phyloP scores from a whole-genome alignment of 179 eudicot species.

The Camellia oleifera region DNA sequence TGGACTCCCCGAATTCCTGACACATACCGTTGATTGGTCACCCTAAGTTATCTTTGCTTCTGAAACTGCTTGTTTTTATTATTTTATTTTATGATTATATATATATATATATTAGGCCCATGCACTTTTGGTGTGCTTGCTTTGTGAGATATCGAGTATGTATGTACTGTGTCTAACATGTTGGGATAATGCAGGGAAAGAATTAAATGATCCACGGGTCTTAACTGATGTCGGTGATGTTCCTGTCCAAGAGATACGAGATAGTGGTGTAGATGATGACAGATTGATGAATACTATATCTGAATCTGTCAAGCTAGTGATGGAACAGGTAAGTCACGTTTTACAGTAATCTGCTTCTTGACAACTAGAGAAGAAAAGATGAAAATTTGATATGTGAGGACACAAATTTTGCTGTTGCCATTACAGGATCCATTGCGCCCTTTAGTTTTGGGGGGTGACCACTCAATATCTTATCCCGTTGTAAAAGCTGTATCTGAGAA shows the following conservation, averaged over 20 bases:
- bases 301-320: constrained; percentile 91
- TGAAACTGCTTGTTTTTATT: background rate
- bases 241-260: constrained; percentile 95
- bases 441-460: constrained; percentile 94
- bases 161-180: constrained; percentile 1
- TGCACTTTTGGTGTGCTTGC: background rate
- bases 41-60: background rate
- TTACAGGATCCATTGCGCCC: constrained; percentile 86
- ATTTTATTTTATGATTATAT: background rate
- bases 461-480: constrained; percentile 91
- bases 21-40: background rate
- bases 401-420: background rate
- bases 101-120: background rate
- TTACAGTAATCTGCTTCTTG: background rate
- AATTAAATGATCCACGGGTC: constrained; percentile 76
- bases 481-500: constrained; percentile 97
- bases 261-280: constrained; percentile 92
- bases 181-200: constrained; percentile 64
- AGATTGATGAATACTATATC: constrained; percentile 77
- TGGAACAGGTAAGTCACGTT: constrained; percentile 73
- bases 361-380: too few species aligned
- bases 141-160: background rate
- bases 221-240: constrained; percentile 96
- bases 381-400: too few species aligned
- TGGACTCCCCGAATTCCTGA: background rate